These are phyloP conservation scores for Gossypium davidsonii DNA, from an alignment of 441 rosid species.

Conservation along the genomic window DNA sequence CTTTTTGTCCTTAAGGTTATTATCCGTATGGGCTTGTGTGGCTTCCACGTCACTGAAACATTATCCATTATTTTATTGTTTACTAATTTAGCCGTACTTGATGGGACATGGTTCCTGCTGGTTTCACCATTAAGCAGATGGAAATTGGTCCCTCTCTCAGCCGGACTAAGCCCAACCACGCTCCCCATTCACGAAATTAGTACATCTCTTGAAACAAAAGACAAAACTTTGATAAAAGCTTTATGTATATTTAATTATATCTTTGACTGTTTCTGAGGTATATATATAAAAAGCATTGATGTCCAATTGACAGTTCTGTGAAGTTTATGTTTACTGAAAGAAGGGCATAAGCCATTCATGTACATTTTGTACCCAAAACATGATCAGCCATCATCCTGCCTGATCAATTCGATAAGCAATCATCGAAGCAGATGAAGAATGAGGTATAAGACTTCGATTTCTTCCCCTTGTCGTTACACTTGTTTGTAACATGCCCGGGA, in stretches of 20 bases:
- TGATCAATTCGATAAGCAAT: conserved; percentile 20
- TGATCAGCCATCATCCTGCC: background rate
- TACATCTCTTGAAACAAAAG: background rate
- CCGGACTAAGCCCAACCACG: background rate
- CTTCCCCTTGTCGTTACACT: conserved; percentile 5
- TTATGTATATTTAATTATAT: background rate
- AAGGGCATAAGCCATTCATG: background rate
- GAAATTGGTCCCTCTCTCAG: background rate
- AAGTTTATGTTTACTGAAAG: background rate
- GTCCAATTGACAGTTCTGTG: background rate
- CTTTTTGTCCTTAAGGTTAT: background rate
- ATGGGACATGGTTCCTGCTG: background rate
- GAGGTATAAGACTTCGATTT: background rate
- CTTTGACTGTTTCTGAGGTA: background rate
- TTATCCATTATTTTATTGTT: no score
- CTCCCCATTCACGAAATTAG: background rate
- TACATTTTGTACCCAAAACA: background rate
- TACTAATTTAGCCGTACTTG: background rate
- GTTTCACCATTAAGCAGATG: background rate
- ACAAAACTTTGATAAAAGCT: background rate
- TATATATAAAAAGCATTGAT: background rate
- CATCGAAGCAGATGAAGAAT: conserved; percentile 16
- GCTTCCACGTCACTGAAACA: conserved; percentile 12
- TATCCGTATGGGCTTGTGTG: conserved; percentile 9
- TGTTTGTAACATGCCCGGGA: conserved; percentile 8